Percentiles rank a stretch among this genome's conserved stretches.
Conservation (phyloP, 306 rosid genomes). For the Vigna reflexopilosa region DNA sequence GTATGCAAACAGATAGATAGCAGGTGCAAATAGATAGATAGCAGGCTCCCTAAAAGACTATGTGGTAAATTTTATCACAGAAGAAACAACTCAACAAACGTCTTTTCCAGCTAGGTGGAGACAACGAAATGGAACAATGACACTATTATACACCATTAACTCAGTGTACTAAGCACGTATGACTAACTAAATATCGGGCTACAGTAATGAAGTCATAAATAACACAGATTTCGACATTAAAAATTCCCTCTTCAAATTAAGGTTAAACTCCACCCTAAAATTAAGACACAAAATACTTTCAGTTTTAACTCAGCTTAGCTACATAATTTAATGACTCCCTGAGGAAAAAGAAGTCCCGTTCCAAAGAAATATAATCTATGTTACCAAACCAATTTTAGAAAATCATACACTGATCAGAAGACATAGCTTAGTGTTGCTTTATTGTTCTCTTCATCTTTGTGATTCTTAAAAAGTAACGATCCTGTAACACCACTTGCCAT, state of each 20-base stretch:
- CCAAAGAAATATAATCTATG: conserved; percentile 5
- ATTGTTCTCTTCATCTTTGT: background rate
- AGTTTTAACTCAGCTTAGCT: conserved; percentile 1
- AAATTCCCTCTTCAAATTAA: background rate
- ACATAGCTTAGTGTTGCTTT: background rate
- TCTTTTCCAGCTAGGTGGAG: background rate
- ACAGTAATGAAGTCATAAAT: background rate
- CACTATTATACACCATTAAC: background rate
- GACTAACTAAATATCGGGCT: conserved; percentile 3
- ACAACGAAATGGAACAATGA: background rate
- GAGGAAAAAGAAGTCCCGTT: background rate
- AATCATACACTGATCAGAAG: conserved; percentile 10
- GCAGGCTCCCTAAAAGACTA: background rate
- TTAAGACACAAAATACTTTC: conserved; percentile 13
- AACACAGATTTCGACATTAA: background rate
- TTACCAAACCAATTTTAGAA: conserved; percentile 22
- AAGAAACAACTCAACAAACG: conserved; percentile 9
- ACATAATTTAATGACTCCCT: background rate
- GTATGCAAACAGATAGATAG: background rate
- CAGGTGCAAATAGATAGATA: background rate
- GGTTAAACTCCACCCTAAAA: background rate
- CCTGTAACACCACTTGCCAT: background rate
- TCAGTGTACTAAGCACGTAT: background rate
- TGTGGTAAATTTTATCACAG: background rate
- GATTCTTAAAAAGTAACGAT: background rate